A percentile compares a stretch with the other conserved stretches of the same genome.
These are phyloP conservation scores for Ramaria sp. DNA, from an alignment of 768 basidiomycete genomes.

Conservation along the genomic window DNA sequence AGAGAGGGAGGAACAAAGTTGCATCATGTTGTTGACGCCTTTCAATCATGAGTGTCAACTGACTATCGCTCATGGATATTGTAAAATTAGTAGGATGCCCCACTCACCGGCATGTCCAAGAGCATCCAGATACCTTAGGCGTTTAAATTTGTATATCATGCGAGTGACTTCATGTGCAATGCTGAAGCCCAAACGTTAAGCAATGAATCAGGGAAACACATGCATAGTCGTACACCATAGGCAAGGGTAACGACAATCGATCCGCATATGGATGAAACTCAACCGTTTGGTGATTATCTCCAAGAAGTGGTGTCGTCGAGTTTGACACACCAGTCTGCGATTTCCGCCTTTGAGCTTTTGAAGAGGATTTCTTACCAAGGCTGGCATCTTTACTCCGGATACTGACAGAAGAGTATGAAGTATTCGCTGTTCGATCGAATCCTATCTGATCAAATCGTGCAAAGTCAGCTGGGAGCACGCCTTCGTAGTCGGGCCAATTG, in stretches of 20 bases:
- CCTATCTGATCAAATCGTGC: constrained; percentile 25
- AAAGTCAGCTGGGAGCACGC: constrained; percentile 55
- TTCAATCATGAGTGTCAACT: constrained; percentile 5
- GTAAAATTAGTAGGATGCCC: constrained; percentile 8
- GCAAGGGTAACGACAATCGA: constrained; percentile 63
- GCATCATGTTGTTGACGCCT: constrained; percentile 73
- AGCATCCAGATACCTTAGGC: constrained; percentile 76
- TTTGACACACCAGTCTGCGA: constrained; percentile 19
- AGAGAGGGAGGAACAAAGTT: constrained; percentile 32
- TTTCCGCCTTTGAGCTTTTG: not conserved
- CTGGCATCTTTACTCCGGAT: not conserved
- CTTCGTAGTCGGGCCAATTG: constrained; percentile 53
- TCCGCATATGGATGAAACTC: constrained; percentile 51
- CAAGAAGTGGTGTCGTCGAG: constrained; percentile 52
- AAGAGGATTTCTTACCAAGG: not conserved
- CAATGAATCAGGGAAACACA: constrained; percentile 1
- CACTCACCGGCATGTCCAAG: constrained; percentile 81
- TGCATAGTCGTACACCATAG: constrained; percentile 50
- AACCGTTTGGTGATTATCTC: constrained; percentile 39
- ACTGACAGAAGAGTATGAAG: not conserved
- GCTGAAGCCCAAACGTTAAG: constrained; percentile 24
- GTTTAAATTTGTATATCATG: constrained; percentile 59
- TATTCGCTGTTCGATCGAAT: not conserved
- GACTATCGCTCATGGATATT: constrained; percentile 3
- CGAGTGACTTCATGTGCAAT: constrained; percentile 75